A percentile compares a stretch with the other conserved stretches of the same genome.
Evolutionary conservation across 176 grass and related monocot genomes (phyloP).

Genomic region (Bonia amplexicaulis): DNA sequence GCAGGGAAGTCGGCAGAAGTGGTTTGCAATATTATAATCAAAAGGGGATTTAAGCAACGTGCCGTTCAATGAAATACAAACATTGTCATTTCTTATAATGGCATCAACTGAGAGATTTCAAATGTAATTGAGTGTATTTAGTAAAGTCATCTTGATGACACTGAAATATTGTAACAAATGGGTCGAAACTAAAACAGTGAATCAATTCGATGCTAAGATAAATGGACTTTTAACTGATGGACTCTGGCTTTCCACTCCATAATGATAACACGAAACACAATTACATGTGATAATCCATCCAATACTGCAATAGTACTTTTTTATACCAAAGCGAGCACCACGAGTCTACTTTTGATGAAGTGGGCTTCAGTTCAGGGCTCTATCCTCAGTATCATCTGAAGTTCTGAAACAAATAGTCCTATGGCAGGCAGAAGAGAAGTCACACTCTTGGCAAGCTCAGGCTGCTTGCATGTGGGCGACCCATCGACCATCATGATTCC

Average conservation of each 20-base stretch:
- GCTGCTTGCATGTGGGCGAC: not conserved
- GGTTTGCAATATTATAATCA: not conserved
- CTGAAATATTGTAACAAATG: not conserved
- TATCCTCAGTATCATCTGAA: not conserved
- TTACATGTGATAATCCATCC: not conserved
- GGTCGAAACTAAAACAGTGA: conserved; percentile 14
- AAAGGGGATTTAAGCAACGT: not conserved
- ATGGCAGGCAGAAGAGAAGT: not conserved
- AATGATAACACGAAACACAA: conserved; percentile 18
- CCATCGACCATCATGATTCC: not conserved
- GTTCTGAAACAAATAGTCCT: conserved; percentile 6
- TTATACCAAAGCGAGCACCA: conserved; percentile 16
- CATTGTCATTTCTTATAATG: not conserved
- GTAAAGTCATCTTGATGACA: conserved; percentile 4
- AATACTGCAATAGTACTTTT: conserved; percentile 27
- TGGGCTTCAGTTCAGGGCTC: not conserved
- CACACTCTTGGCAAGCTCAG: not conserved
- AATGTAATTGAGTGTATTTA: not conserved
- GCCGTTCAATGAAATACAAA: not conserved
- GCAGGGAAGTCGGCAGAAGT: not conserved
- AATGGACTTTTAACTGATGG: conserved; percentile 13
- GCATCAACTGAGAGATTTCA: not conserved
- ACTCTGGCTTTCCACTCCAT: conserved; percentile 14
- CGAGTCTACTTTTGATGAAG: not conserved
- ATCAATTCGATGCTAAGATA: not conserved